A percentile compares a stretch with the other conserved stretches of the same genome.
Conservation (phyloP, 169 alveolate genomes). For the Plasmodium reichenowi region DNA sequence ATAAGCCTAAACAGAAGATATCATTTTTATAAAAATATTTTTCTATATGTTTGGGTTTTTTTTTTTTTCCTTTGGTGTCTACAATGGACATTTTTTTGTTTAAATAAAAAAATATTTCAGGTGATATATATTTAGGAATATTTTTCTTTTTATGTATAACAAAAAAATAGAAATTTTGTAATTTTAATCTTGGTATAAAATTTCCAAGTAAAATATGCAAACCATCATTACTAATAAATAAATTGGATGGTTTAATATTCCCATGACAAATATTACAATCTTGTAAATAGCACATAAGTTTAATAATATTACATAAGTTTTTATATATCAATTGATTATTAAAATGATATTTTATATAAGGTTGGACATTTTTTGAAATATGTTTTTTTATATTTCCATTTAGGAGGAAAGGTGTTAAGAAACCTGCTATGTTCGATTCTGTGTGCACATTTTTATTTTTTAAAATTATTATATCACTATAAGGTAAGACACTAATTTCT, state of each 20-base stretch:
- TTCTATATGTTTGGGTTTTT: slow-evolving; percentile 22
- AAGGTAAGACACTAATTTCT: slow-evolving; percentile 26
- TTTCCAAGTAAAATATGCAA: slow-evolving; percentile 37
- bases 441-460: slow-evolving; percentile 6
- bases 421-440: slow-evolving; percentile 30
- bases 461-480: slow-evolving; percentile 47
- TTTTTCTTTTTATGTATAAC: slow-evolving; percentile 46
- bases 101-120: slow-evolving; percentile 46
- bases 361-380: slow-evolving; percentile 31
- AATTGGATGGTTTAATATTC: slow-evolving; percentile 44
- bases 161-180: slow-evolving; percentile 28
- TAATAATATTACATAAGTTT: slow-evolving; percentile 45
- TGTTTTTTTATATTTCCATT: slow-evolving; percentile 34
- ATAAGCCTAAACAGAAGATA: slow-evolving; percentile 57
- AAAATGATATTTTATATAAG: slow-evolving; percentile 29
- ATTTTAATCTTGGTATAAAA: slow-evolving; percentile 41
- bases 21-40: slow-evolving; percentile 43
- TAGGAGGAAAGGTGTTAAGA: slow-evolving; percentile 53
- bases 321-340: slow-evolving; percentile 8
- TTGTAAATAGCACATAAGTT: slow-evolving; percentile 46
- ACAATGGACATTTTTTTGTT: slow-evolving; percentile 12
- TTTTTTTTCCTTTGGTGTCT: slow-evolving; percentile 14
- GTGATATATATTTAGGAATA: slow-evolving; percentile 46
- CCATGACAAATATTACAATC: slow-evolving; percentile 42
- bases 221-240: slow-evolving; percentile 55